Evolutionary conservation across 352 stramenopile species (phyloP).

Genomic region (Thalassiosira hispida): DNA sequence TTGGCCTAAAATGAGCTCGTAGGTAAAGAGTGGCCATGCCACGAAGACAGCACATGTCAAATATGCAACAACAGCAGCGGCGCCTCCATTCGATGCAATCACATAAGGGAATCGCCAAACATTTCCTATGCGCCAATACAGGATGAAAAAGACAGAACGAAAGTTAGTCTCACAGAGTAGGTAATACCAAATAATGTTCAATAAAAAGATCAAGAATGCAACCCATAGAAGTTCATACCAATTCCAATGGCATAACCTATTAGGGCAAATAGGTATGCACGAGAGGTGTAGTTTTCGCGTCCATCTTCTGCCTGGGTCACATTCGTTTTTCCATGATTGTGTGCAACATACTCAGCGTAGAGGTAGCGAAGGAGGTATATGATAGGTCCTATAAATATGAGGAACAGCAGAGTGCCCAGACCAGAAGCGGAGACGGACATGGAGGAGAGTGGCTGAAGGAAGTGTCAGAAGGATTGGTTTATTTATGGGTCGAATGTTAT

Average conservation of each 20-base stretch:
- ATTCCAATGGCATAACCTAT: constrained; percentile 12
- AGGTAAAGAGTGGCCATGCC: neutral
- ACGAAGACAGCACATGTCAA: constrained; percentile 8
- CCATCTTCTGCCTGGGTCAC: neutral
- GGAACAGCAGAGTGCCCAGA: neutral
- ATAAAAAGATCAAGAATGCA: too few relatives aligned
- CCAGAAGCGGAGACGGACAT: neutral
- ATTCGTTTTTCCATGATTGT: neutral
- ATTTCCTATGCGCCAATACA: constrained; percentile 7
- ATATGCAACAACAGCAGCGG: neutral
- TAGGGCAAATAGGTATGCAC: constrained; percentile 6
- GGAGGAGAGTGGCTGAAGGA: neutral
- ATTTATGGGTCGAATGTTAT: too few relatives aligned
- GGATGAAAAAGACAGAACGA: too few relatives aligned
- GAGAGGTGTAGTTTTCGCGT: neutral
- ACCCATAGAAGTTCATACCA: too few relatives aligned
- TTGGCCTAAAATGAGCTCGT: constrained; percentile 2
- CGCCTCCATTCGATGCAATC: constrained; percentile 4
- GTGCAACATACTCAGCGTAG: neutral
- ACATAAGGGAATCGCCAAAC: constrained; percentile 15
- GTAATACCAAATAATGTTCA: too few relatives aligned
- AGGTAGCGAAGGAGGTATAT: constrained; percentile 4
- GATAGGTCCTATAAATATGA: constrained; percentile 9
- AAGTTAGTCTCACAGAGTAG: too few relatives aligned
- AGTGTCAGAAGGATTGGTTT: too few relatives aligned